Evolutionary conservation across 129 eudicot genomes (phyloP).

Genomic region (Solidago caesia): DNA sequence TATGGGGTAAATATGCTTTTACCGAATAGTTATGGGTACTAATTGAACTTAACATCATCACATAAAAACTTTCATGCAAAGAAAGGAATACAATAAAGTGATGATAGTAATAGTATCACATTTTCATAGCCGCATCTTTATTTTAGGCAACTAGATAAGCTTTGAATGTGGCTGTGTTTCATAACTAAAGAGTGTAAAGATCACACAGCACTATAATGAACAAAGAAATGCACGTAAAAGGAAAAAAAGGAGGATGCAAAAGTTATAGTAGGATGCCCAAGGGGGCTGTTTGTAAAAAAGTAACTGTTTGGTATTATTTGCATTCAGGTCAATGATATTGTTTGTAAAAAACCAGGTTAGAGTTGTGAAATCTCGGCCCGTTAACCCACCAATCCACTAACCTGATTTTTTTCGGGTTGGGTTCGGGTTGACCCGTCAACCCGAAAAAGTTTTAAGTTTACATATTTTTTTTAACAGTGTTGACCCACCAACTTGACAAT

Average conservation of each 20-base stretch:
- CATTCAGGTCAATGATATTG: slow-evolving; percentile 5
- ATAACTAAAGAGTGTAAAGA: slow-evolving; percentile 9
- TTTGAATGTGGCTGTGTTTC: slow-evolving; percentile 34
- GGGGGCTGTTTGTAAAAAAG: slow-evolving; percentile 9
- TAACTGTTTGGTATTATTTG: not conserved
- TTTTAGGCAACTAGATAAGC: slow-evolving; percentile 28
- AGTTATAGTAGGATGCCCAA: slow-evolving; percentile 1
- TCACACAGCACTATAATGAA: slow-evolving; percentile 4
- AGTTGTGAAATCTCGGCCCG: too few relatives aligned
- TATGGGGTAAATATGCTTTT: not conserved
- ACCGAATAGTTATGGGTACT: slow-evolving; percentile 11
- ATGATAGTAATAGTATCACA: slow-evolving; percentile 20
- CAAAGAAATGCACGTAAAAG: not conserved
- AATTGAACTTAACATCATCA: slow-evolving; percentile 13
- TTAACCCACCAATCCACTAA: too few relatives aligned
- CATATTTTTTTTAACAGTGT: too few relatives aligned
- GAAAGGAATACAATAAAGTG: slow-evolving; percentile 31
- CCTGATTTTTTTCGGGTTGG: too few relatives aligned
- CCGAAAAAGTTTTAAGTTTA: too few relatives aligned
- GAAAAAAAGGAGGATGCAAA: slow-evolving; percentile 11
- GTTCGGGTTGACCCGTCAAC: too few relatives aligned
- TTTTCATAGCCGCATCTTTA: slow-evolving; percentile 28
- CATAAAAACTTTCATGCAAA: slow-evolving; percentile 27
- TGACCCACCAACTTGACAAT: too few relatives aligned
- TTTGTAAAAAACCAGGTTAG: too few relatives aligned